Conservation (phyloP, 441 rosid species). For the Populus trichocarpa region DNA sequence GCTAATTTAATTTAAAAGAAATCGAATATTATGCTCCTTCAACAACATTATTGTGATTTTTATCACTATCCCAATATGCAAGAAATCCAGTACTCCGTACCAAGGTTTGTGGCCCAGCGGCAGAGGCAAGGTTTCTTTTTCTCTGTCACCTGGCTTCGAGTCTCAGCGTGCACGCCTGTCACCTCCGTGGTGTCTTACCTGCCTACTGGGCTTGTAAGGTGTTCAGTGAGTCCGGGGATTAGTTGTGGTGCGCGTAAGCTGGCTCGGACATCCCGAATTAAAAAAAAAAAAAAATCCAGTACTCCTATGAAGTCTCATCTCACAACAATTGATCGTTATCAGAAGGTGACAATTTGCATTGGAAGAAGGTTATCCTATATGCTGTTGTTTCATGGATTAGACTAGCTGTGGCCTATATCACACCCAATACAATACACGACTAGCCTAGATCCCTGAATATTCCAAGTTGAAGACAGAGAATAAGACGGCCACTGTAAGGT, state of each 20-base stretch:
- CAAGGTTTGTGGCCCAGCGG: no score
- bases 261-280: no score
- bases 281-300: no score
- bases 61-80: no score
- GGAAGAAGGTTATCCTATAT: background rate
- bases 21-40: background rate
- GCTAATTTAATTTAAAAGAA: background rate
- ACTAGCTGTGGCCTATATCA: background rate
- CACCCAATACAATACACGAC: background rate
- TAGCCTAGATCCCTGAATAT: background rate
- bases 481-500: background rate
- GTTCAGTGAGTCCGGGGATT: no score
- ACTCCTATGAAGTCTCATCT: background rate
- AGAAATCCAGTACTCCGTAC: background rate
- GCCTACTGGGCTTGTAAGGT: no score
- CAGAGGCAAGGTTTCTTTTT: no score
- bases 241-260: no score
- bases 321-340: background rate
- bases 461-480: background rate
- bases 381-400: background rate
- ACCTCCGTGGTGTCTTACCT: no score
- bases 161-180: no score
- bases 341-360: slow-evolving; percentile 3
- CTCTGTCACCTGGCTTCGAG: no score
- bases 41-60: no score